These are phyloP conservation scores for Vigna trinervia DNA, from an alignment of 306 rosid genomes.

Conservation along the genomic window DNA sequence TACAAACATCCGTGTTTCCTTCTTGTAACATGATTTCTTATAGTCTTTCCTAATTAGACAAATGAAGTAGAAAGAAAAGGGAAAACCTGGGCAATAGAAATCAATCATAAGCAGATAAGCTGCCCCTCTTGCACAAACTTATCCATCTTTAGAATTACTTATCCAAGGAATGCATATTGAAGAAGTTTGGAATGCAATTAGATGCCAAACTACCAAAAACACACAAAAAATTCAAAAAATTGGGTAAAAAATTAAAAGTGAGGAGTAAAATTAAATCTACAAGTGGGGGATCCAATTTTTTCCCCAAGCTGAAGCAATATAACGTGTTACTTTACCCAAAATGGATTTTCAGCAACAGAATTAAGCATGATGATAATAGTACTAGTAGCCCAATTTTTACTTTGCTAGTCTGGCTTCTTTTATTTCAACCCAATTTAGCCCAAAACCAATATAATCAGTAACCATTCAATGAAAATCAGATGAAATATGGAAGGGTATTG, in stretches of 20 bases:
- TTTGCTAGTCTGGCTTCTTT: constrained; percentile 1
- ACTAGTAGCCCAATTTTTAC: neutral
- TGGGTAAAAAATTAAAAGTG: neutral
- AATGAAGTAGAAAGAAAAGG: neutral
- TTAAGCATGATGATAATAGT: neutral
- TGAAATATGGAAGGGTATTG: neutral
- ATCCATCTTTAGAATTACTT: neutral
- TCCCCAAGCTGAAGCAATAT: neutral
- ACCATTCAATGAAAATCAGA: constrained; percentile 2
- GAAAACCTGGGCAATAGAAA: neutral
- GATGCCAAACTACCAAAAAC: constrained; percentile 4
- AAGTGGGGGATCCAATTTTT: neutral
- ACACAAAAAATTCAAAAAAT: neutral
- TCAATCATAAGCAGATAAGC: neutral
- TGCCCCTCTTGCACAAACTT: neutral
- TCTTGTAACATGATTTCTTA: neutral
- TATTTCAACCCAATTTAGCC: constrained; percentile 1
- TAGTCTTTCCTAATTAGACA: constrained; percentile 14
- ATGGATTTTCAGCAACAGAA: constrained; percentile 13
- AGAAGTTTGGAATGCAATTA: neutral
- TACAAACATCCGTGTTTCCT: too few relatives aligned
- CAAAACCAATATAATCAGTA: neutral
- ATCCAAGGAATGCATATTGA: neutral
- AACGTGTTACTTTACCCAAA: neutral
- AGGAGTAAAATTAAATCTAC: constrained; percentile 2